Percentiles rank a stretch among this genome's conserved stretches.
Evolutionary conservation across 257 asterid genomes (phyloP).

Genomic region (Nicotiana obtusifolia): DNA sequence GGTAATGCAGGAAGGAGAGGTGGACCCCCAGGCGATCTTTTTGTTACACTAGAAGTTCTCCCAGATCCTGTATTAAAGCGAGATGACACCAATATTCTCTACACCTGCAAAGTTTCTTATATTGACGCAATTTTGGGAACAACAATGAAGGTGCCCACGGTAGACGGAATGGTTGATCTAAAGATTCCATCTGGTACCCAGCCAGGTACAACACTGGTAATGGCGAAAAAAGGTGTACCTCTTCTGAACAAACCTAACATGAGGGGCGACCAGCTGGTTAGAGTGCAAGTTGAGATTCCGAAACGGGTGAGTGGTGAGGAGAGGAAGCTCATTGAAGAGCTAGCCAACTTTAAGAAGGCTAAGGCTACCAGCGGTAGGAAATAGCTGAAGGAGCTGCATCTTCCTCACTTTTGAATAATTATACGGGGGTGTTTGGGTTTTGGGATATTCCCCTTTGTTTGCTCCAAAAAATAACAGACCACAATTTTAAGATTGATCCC

Average conservation of each 20-base stretch:
- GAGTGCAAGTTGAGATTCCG: constrained; percentile 95
- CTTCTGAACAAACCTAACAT: constrained; percentile 52
- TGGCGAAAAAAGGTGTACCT: constrained; percentile 94
- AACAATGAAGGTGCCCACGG: constrained; percentile 77
- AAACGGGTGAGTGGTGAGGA: constrained; percentile 82
- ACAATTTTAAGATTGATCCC: neutral
- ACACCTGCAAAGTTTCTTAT: constrained; percentile 81
- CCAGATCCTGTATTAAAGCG: constrained; percentile 70
- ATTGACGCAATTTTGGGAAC: constrained; percentile 88
- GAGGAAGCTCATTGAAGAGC: constrained; percentile 86
- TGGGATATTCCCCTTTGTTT: neutral
- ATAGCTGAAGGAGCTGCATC: neutral
- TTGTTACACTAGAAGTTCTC: constrained; percentile 69
- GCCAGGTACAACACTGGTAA: constrained; percentile 87
- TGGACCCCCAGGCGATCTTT: constrained; percentile 92
- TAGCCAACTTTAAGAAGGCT: constrained; percentile 61
- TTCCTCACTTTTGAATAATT: neutral
- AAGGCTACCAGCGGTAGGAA: constrained; percentile 64
- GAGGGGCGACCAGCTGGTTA: constrained; percentile 98
- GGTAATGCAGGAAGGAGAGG: constrained; percentile 92
- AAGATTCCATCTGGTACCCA: constrained; percentile 90
- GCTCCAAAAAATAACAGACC: neutral
- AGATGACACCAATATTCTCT: constrained; percentile 79
- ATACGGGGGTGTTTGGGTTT: neutral
- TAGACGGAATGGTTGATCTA: constrained; percentile 83